phyloP scores from a whole-genome alignment of 768 basidiomycete species.

The Cyclocybe aegerita region DNA sequence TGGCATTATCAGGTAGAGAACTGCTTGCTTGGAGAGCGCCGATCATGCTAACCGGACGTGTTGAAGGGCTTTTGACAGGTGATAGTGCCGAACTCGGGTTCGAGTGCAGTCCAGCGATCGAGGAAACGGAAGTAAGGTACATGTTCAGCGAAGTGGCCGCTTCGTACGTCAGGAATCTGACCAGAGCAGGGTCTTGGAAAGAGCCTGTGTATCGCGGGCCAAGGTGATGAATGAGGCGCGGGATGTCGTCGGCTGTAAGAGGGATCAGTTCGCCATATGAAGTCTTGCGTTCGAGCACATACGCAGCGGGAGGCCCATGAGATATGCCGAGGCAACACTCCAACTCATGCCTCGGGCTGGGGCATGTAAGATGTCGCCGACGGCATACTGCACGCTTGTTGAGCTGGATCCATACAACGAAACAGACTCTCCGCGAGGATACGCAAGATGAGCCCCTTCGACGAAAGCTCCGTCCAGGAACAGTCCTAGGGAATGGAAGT shows the following conservation, averaged over 20 bases:
- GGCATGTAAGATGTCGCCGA: constrained; percentile 51
- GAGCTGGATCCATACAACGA: neutral
- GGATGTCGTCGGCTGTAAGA: constrained; percentile 61
- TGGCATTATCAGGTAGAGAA: no score
- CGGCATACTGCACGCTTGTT: constrained; percentile 32
- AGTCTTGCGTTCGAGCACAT: constrained; percentile 2
- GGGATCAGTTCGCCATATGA: constrained; percentile 11
- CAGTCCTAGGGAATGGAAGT: constrained; percentile 45
- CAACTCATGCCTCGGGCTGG: constrained; percentile 50
- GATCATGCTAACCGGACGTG: no score
- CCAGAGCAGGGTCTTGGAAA: constrained; percentile 70
- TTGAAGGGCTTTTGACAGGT: no score
- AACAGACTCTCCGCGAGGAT: constrained; percentile 46
- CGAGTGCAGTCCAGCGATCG: constrained; percentile 15
- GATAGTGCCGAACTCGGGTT: no score
- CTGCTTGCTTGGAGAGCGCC: neutral
- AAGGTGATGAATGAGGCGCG: constrained; percentile 76
- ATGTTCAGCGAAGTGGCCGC: constrained; percentile 84
- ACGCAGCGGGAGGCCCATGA: constrained; percentile 63
- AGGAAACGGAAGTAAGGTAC: constrained; percentile 52
- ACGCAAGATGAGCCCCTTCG: constrained; percentile 62
- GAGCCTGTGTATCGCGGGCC: constrained; percentile 76
- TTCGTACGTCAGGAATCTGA: constrained; percentile 82
- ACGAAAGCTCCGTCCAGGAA: constrained; percentile 73
- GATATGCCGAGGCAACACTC: constrained; percentile 67